Base-by-base conservation (phyloP, 2,329 filamentous ascomycete species). In the Sclerotinia spermophila region DNA sequence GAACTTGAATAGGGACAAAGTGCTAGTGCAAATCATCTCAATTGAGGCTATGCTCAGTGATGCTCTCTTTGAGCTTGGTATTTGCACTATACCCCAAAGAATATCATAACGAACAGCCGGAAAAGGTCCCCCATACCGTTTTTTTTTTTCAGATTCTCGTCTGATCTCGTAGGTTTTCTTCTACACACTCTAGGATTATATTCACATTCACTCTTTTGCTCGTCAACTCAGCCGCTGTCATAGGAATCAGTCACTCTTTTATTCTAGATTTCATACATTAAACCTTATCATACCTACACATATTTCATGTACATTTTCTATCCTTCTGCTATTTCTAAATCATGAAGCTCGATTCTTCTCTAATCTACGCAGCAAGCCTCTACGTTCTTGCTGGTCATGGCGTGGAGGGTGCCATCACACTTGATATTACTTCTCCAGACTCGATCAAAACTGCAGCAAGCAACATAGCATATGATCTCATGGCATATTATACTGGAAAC, bases 401-500 rank as follows among this genome's bases (percentile, higher is more conserved):
- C 51, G 68, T 67, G 27, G 62, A 70, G 35, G 53, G 61, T 40
- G 61, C 68, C 44, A 59, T 67, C 17, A 70, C 68, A 38, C 55
- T 70, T 27, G 62, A 70, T 53, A 60, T 70, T 33, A 38, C 62
- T 21, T 60, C 53, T 27, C 11, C 68, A 78, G 78, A 75, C 53
- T 79, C 78, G 5, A 77, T 80, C 69, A 79, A 76, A 48, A 61
- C 48, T 1, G 75, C 70, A 5, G 77, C 79, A 30, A 73, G 75
- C 62, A 77, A 72, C 17, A 74, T 79, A 40, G 84, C 84, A 8
- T 79, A 83, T 71, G 83, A 83, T 60, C 82, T 87, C 79, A 83
- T 87, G 75, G 78, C 78, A 42, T 84, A 85, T 73, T 87, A 87
- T 74, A 83, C 81, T 2, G 82, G 81, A 30, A 82, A 83, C 67